Percentiles rank a stretch among this genome's conserved stretches.
phyloP scores from a whole-genome alignment of 225 moss, liverwort and hornwort genomes.

The Bryum argenteum region DNA sequence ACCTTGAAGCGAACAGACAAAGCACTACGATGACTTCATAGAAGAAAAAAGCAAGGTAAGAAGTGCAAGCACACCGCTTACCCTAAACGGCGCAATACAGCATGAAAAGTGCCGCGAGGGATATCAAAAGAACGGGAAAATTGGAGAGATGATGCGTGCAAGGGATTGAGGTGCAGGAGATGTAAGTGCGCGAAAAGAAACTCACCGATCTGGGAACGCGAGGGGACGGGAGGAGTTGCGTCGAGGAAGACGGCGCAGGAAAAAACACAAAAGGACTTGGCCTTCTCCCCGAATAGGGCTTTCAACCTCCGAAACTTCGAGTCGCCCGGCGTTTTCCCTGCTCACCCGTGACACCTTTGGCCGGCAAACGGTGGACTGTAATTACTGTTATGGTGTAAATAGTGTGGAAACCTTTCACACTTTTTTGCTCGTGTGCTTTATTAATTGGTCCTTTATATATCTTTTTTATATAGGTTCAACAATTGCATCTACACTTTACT shows the following conservation, averaged over 20 bases:
- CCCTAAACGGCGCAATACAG: constrained; percentile 21
- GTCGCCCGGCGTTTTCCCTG: neutral
- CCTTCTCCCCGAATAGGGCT: neutral
- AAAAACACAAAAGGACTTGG: constrained; percentile 14
- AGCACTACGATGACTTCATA: neutral
- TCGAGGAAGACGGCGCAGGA: constrained; percentile 35
- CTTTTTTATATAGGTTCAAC: no score
- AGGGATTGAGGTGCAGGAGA: neutral
- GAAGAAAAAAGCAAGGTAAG: neutral
- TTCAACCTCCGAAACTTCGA: constrained; percentile 16
- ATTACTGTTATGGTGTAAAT: no score
- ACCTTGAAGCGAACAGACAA: neutral
- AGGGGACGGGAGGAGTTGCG: constrained; percentile 12
- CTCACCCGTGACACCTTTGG: no score
- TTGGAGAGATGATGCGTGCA: neutral
- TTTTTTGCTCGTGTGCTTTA: no score
- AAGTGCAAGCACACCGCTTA: neutral
- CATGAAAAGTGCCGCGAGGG: neutral
- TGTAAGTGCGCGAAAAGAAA: neutral
- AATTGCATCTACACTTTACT: no score
- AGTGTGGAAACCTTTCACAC: no score
- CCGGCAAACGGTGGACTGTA: no score
- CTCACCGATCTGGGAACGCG: constrained; percentile 36
- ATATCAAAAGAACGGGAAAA: constrained; percentile 9
- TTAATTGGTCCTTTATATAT: no score